Base-by-base conservation (phyloP, 305 asterid genomes). In the Plantago coronopus region DNA sequence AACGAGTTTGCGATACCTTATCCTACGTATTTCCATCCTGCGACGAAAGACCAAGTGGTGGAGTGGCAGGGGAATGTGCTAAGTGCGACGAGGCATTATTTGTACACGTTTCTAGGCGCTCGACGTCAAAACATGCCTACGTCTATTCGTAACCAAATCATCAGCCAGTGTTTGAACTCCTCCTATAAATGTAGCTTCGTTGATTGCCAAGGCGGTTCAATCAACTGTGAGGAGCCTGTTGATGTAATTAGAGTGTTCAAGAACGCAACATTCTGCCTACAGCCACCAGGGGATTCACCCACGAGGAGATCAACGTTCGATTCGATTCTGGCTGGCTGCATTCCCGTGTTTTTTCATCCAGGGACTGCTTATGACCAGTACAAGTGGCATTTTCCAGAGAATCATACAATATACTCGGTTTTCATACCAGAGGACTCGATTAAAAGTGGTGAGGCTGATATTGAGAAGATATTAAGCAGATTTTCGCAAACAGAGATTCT, bases 331-430 rank as follows among this genome's bases (percentile, higher is more conserved):
- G 59, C 67, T 1, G 67, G 67, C 5, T 42, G 50, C 15, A 69
- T 69, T 14, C 73, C 73, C 0, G 73, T 69, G 2, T 69, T 61
- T n/a, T 69, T 69, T 13, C 48, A 51, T 49, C 55, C 53, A 0
- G 59, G 47, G 3, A 53, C 63, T 18, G 62, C 62, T 4, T 57
- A 69, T n/a, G 38, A 45, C 2, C 73, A 62, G 12, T 69, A 62
- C 18, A 19, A 29, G 43, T 69, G 73, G 73, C 57, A 45, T 31
- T 62, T 69, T n/a, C 59, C 68, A 4, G 44, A 54, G 34, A 53
- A 62, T 8, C 14, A n/a, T 18, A 14, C 43, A 22, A 21, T 3
- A 3, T 66, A 66, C 22, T 66, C 70, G 0, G 70, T 66, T 19
- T 57, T 57, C 37, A 66, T 66, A 16, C 51, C 63, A 10, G 58